A percentile compares a stretch with the other conserved stretches of the same genome.
phyloP scores from a whole-genome alignment of 345 rosid species.

The Sonneratia caseolaris region DNA sequence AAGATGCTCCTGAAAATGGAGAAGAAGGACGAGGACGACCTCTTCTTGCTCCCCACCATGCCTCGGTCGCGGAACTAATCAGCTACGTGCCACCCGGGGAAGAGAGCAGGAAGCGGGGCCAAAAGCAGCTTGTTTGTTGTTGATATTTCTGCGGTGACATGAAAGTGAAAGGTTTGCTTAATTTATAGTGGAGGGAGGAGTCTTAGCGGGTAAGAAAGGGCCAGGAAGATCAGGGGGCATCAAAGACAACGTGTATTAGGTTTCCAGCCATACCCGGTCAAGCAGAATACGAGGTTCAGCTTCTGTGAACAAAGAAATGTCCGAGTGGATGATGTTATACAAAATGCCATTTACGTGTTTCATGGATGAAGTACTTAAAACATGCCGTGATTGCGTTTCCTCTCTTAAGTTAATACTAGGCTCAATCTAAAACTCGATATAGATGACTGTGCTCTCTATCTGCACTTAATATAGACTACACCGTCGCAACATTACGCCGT shows the following conservation, averaged over 20 bases:
- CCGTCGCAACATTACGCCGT: too few species aligned
- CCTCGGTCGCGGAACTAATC: not conserved
- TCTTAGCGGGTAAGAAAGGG: not conserved
- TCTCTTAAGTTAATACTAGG: too few species aligned
- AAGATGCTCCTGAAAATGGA: conserved; percentile 37
- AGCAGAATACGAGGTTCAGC: too few species aligned
- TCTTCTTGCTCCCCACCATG: conserved; percentile 4
- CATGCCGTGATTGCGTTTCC: too few species aligned
- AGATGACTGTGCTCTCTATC: too few species aligned
- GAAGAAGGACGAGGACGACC: conserved; percentile 17
- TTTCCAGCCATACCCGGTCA: too few species aligned
- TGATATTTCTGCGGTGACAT: not conserved
- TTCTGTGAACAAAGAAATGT: too few species aligned
- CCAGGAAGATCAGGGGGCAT: not conserved
- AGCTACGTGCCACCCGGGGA: not conserved
- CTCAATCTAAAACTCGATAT: too few species aligned
- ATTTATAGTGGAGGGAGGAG: not conserved
- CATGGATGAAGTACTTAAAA: too few species aligned
- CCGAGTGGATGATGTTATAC: not conserved
- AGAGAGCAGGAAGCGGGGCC: not conserved
- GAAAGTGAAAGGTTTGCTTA: not conserved
- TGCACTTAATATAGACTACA: too few species aligned
- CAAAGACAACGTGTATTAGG: not conserved
- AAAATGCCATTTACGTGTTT: too few species aligned
- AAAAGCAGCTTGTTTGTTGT: not conserved